These are phyloP conservation scores for Homolaphlyctis polyrhiza DNA, from an alignment of 371 early-diverging fungal genomes.

Conservation along the genomic window DNA sequence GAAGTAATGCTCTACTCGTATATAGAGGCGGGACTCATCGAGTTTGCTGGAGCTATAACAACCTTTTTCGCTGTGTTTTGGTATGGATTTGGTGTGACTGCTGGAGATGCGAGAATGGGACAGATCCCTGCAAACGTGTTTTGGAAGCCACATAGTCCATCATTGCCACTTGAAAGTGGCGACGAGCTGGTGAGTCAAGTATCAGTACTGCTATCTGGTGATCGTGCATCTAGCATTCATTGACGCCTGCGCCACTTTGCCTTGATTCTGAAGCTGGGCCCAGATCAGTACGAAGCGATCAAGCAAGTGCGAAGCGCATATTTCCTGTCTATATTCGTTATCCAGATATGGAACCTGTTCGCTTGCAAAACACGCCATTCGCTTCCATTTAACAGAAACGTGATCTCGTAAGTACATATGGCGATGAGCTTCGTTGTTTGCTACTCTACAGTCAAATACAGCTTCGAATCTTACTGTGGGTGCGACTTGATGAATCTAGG, in stretches of 20 bases:
- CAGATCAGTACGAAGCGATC: conserved; percentile 39
- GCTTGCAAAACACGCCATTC: conserved; percentile 41
- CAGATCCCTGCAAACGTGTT: conserved; percentile 22
- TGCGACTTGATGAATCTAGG: not conserved
- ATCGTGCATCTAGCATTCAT: not conserved
- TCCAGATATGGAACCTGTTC: conserved; percentile 51
- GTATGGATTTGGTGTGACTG: conserved; percentile 28
- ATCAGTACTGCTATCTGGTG: not conserved
- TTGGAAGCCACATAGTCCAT: conserved; percentile 37
- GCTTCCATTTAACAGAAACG: conserved; percentile 30
- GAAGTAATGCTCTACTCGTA: conserved; percentile 42
- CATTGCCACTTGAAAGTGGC: conserved; percentile 28
- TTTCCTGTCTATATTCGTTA: conserved; percentile 47
- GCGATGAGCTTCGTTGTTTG: not conserved
- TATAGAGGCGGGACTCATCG: conserved; percentile 46
- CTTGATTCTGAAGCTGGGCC: not conserved
- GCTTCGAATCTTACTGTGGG: not conserved
- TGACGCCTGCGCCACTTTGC: not conserved
- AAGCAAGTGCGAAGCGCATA: conserved; percentile 43
- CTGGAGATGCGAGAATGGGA: conserved; percentile 27
- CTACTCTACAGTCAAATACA: conserved; percentile 1
- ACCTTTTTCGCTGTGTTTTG: conserved; percentile 46
- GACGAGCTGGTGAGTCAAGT: too few relatives aligned
- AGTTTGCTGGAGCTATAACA: conserved; percentile 33
- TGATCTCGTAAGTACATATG: conserved; percentile 26